Evolutionary conservation across 306 rosid genomes (phyloP).

Genomic region (Prinsepia uniflora): DNA sequence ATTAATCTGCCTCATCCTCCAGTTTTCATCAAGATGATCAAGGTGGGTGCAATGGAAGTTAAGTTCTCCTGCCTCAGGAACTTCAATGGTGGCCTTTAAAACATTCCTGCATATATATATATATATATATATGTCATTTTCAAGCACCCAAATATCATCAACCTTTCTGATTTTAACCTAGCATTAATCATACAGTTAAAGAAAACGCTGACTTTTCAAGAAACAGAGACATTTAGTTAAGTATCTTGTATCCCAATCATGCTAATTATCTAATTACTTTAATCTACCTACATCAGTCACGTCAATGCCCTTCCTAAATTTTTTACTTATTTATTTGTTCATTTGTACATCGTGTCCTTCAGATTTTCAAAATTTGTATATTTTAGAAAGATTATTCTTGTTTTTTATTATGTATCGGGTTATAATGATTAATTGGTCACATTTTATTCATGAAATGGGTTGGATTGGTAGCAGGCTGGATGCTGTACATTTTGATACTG

Average conservation of each 20-base stretch:
- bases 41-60: conserved; percentile 85
- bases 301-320: background rate
- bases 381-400: background rate
- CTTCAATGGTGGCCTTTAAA: conserved; percentile 81
- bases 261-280: no score
- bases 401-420: background rate
- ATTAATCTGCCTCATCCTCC: conserved; percentile 96
- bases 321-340: background rate
- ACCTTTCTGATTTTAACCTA: background rate
- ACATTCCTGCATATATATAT: conserved; percentile 74
- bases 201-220: background rate
- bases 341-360: background rate
- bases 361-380: background rate
- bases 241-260: no score
- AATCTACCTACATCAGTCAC: no score
- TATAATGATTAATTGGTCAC: background rate
- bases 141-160: background rate
- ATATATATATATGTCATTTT: conserved; percentile 24
- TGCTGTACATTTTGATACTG: no score
- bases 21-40: conserved; percentile 90
- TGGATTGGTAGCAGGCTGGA: no score
- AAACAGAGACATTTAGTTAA: background rate
- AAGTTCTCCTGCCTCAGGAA: conserved; percentile 79
- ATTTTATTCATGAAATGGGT: no score
- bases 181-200: conserved; percentile 3